Base-by-base conservation (phyloP, 2,329 filamentous ascomycete species). In the Aspergillus novofumigatus region DNA sequence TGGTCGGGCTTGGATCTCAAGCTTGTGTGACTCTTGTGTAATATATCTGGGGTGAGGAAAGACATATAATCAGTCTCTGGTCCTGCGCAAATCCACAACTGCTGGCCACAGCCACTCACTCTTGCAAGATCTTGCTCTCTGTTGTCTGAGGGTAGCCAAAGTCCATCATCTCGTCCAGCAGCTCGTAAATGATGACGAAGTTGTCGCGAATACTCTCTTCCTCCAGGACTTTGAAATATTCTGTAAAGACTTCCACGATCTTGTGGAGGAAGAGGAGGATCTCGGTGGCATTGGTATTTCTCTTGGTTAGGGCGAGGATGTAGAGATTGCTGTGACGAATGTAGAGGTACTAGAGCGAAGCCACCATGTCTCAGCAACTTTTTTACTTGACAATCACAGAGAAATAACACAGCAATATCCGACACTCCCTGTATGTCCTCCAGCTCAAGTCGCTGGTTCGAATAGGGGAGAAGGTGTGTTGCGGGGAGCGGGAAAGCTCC, bases 111-210 rank as follows among this genome's bases (percentile, higher is more conserved):
- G 44, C 41, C 53, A 56, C 75, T 67, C 78, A 86, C 80, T 99
- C 94, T 77, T 99, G 94, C 59, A 99, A 80, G 74, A 99, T 99
- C 84, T 99, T 99, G 75, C 86, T 91, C 77, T 99, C 94, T 64
- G 94, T 99, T 9, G 94, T 99, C 76, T 99, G 94, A 5, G 94
- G 94, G 75, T 99, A 97, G 62, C 94, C 94, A 81, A 99, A 99
- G 78, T 99, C 94, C 94, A 99, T 99, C 94, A 99, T 99, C 81
- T 99, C 94, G 72, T 99, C 94, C 62, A 99, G 85, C 60, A 99
- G 79, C 78, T 99, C 94, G 81, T 99, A 99, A 71, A 99, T 99
- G 72, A 99, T 87, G 75, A 99, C 94, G 73, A 99, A 99, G 80
- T 99, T 99, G 81, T 99, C 94, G 67, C 94, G 87, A 74, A 99